A percentile compares a stretch with the other conserved stretches of the same genome.
These are phyloP conservation scores for Aspergillus nanangensis DNA, from an alignment of 495 filamentous ascomycete genomes.

Conservation along the genomic window DNA sequence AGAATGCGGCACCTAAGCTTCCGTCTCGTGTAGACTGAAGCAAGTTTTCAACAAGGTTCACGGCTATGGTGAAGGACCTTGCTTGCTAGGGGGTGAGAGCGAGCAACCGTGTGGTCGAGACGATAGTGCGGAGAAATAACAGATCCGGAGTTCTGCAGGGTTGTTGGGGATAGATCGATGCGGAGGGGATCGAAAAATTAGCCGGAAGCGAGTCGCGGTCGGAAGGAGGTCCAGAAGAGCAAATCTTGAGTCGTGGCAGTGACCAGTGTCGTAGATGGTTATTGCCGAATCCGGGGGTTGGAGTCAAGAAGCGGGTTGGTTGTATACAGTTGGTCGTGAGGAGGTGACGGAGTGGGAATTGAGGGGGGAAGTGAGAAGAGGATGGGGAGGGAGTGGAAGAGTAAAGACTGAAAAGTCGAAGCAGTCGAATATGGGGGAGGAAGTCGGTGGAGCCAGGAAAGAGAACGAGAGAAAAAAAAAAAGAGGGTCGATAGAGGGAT, in stretches of 20 bases:
- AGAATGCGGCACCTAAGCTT: slow-evolving; percentile 17
- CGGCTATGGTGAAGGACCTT: too few relatives aligned
- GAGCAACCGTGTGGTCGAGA: too few relatives aligned
- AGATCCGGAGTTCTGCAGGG: too few relatives aligned
- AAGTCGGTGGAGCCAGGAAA: slow-evolving; percentile 20
- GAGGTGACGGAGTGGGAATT: slow-evolving; percentile 8
- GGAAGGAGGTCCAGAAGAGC: slow-evolving; percentile 4
- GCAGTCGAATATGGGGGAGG: slow-evolving; percentile 17
- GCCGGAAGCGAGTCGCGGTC: slow-evolving; percentile 8
- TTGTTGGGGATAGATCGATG: too few relatives aligned
- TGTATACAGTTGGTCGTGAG: slow-evolving; percentile 1
- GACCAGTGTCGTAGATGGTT: not conserved
- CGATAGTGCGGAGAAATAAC: too few relatives aligned
- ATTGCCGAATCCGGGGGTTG: slow-evolving; percentile 5
- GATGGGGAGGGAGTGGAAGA: slow-evolving; percentile 7
- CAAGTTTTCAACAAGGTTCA: too few relatives aligned
- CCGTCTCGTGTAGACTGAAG: slow-evolving; percentile 5
- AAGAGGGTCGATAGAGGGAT: too few relatives aligned
- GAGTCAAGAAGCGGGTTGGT: not conserved
- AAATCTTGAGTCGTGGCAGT: too few relatives aligned
- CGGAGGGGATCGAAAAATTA: not conserved
- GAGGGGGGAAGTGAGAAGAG: slow-evolving; percentile 4
- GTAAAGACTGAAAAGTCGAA: slow-evolving; percentile 4
- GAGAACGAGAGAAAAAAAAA: slow-evolving; percentile 11
- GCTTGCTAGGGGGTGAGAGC: too few relatives aligned